Evolutionary conservation across 2,329 filamentous ascomycete species (phyloP), one percentile per base, ranked within the genome.

Genomic region (Sporothrix brunneoviolacea): DNA sequence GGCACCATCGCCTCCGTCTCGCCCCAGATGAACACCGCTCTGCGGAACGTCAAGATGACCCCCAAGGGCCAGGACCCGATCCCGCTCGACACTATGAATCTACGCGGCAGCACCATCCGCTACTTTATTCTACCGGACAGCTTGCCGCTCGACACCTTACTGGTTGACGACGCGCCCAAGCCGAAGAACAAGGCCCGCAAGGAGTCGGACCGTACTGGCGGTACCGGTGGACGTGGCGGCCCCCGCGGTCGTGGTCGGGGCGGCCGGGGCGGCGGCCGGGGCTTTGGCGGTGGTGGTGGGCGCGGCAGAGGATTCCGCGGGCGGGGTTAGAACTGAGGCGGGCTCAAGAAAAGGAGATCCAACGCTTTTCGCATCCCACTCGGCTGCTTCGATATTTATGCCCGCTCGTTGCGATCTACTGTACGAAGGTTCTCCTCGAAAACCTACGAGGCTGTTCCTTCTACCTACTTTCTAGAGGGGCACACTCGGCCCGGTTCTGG

Each of bases 101-200:
- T 98, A 59, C 88, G 93, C 59, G 93, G 93, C 62, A 94, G 88
- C 55, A 96, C 91, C 18, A 94, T 98, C 68, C 84, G 93, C 70
- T 96, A 96, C 73, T 91, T 87, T 68, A 95, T 98, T 67, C 84
- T 98, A 10, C 93, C 93, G 51, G 93, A 98, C 73, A 93, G 88
- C 57, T 79, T 98, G 62, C 91, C 91, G 35, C 80, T 98, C 58
- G 93, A 98, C 70, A 96, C 91, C 36, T 79, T 98, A 48, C 79
- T 98, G 55, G 90, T 98, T 60, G 93, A 98, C 68, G 93, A 98
- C 71, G 83, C 89, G 62, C 90, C 91, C 46, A 98, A 98, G 77
- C 91, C 93, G 55, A 97, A 97, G 86, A 98, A 98, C 75, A 98
- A 98, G 83, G 91, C 93, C 22, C 82, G 91, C 65, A 98, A 98